Base-by-base conservation (phyloP, 2,329 filamentous ascomycete genomes). In the Pseudofabraea citricarpa region DNA sequence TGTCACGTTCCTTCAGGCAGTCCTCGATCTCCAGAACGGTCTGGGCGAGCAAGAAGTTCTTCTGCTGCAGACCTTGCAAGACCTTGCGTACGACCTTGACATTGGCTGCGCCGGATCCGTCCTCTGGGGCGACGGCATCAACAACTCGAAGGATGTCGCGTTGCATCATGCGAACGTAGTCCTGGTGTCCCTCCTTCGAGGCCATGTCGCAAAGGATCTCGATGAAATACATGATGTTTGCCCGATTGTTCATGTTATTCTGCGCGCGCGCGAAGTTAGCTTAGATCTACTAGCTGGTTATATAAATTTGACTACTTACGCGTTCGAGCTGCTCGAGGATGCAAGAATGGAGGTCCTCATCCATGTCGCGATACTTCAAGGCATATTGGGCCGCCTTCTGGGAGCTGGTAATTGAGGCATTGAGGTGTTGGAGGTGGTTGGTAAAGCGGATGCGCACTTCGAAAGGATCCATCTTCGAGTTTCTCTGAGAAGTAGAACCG, bases 221-320 rank as follows among this genome's bases (percentile, higher is more conserved):
- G 60, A 98, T 85, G 66, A 98, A 98, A 68, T 95, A 98, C 86
- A 98, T 95, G 64, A 98, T 97, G 63, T 98, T 98, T 46, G 93
- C 94, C 48, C 91, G 79, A 40, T 85, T 95, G 67, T 98, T 98
- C 86, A 98, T 95, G 54, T 87, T 91, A 54, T 88, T 95, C 79
- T 90, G 55, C 18, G 16, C 7, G 7, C 90, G 55, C 18, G 16
- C 7, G 7, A 7, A 2, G 37, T 47, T 31, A 49, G 44, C 40
- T 32, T 19, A 6, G 24, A 35, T 20, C 10, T 22, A 7, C 8
- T 15, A 27, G 20, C 16, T 2, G n/a, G n/a, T n/a, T 9, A n/a
- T 21, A 18, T 13, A 8, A 13, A 15, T 22, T 23, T 1, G 19
- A 6, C 19, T n/a, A 62, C 72, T 53, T 64, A 89, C 87, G 58